A percentile compares a stretch with the other conserved stretches of the same genome.
Conservation (phyloP, 2,329 filamentous ascomycete genomes). For the Colletotrichum viniferum region DNA sequence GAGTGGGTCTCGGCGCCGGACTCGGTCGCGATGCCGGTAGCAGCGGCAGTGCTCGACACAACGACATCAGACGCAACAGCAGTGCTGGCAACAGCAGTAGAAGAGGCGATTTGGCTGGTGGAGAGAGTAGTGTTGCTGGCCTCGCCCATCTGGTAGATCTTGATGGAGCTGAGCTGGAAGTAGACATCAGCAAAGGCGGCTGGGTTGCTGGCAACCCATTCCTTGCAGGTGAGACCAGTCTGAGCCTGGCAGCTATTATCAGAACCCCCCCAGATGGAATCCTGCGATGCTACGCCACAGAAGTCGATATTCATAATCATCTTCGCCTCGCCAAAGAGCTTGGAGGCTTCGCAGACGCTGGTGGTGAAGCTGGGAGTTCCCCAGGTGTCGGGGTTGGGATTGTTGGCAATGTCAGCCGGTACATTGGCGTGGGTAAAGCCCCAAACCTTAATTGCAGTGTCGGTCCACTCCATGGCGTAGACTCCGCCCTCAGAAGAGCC, state of each 20-base stretch:
- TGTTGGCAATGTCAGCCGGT: constrained; percentile 53
- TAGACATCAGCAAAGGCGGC: constrained; percentile 38
- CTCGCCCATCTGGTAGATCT: constrained; percentile 31
- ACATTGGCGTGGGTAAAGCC: constrained; percentile 63
- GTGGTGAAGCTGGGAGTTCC: constrained; percentile 29
- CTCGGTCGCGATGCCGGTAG: neutral
- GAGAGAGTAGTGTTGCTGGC: neutral
- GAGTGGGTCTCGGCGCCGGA: neutral
- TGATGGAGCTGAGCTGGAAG: constrained; percentile 49
- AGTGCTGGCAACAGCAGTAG: neutral
- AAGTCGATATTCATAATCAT: constrained; percentile 51
- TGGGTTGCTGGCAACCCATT: constrained; percentile 42
- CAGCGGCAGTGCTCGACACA: neutral
- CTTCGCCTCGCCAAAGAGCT: constrained; percentile 31
- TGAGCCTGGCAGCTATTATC: constrained; percentile 28
- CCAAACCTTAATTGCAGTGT: constrained; percentile 65
- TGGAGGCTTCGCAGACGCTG: constrained; percentile 29
- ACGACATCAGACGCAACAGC: neutral
- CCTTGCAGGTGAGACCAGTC: constrained; percentile 33
- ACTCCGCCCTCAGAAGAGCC: constrained; percentile 42
- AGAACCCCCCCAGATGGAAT: too few species aligned
- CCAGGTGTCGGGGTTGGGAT: constrained; percentile 29
- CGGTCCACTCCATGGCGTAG: constrained; percentile 66
- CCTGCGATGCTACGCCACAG: constrained; percentile 77
- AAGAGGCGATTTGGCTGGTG: neutral